These are phyloP conservation scores for Diaporthe capsici DNA, from an alignment of 2,329 filamentous ascomycete genomes.

Conservation along the genomic window DNA sequence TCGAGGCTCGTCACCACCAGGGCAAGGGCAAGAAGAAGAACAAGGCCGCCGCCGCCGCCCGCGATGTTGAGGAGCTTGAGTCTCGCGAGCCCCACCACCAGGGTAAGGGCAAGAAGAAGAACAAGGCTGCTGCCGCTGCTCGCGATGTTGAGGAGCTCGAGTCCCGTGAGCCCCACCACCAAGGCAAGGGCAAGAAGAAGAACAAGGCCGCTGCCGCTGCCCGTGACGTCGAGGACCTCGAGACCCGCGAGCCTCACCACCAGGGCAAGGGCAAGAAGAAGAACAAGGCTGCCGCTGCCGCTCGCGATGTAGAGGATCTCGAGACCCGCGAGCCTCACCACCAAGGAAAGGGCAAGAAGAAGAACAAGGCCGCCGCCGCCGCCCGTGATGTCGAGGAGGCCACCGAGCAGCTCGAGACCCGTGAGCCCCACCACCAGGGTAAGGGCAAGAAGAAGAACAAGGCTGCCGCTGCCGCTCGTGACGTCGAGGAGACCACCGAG, in stretches of 20 bases:
- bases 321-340: slow-evolving; percentile 42
- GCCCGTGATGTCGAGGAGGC: slow-evolving; percentile 23
- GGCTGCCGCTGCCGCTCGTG: background rate
- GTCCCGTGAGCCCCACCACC: slow-evolving; percentile 45
- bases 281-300: background rate
- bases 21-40: slow-evolving; percentile 40
- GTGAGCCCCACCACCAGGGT: slow-evolving; percentile 46
- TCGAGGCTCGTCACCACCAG: slow-evolving; percentile 36
- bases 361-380: slow-evolving; percentile 6
- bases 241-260: slow-evolving; percentile 46
- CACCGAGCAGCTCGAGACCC: slow-evolving; percentile 37
- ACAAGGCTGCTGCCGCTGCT: background rate
- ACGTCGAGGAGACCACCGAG: slow-evolving; percentile 7
- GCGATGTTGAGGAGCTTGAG: slow-evolving; percentile 35
- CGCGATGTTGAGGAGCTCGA: slow-evolving; percentile 39
- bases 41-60: slow-evolving; percentile 20
- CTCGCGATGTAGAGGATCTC: background rate
- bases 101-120: slow-evolving; percentile 44
- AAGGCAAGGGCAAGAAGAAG: slow-evolving; percentile 37
- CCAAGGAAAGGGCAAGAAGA: slow-evolving; percentile 41
- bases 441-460: slow-evolving; percentile 44
- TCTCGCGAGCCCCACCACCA: slow-evolving; percentile 38
- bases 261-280: slow-evolving; percentile 36
- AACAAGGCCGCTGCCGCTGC: background rate
- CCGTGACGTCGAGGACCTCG: slow-evolving; percentile 32